These are phyloP conservation scores for Orobanche coerulescens DNA, from an alignment of 257 asterid genomes.

Conservation along the genomic window DNA sequence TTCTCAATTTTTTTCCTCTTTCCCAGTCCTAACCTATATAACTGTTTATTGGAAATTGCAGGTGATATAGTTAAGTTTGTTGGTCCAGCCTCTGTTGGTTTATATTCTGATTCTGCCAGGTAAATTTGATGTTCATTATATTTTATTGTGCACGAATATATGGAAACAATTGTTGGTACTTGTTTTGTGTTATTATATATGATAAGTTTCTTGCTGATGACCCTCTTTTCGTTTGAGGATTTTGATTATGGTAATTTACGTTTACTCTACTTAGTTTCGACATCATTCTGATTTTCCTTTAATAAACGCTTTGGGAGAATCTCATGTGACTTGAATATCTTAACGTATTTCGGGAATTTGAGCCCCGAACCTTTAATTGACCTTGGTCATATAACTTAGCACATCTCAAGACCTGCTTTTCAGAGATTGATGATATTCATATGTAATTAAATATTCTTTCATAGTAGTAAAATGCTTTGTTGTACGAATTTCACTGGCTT, in stretches of 20 bases:
- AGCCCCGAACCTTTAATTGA: not conserved
- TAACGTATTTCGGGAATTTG: slow-evolving; percentile 4
- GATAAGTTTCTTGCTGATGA: not conserved
- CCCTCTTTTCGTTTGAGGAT: not conserved
- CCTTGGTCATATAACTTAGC: not conserved
- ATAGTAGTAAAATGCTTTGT: slow-evolving; percentile 1
- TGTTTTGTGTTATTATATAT: not conserved
- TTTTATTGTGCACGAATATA: slow-evolving; percentile 1
- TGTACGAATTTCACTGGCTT: not conserved
- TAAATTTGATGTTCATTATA: slow-evolving; percentile 21
- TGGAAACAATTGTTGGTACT: not conserved
- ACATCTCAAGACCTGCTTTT: slow-evolving; percentile 7
- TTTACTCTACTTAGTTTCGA: not conserved
- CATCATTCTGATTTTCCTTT: slow-evolving; percentile 7
- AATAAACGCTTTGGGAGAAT: not conserved
- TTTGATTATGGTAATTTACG: not conserved
- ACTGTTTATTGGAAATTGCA: slow-evolving; percentile 25
- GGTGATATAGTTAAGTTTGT: slow-evolving; percentile 82
- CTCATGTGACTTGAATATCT: not conserved
- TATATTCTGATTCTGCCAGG: slow-evolving; percentile 53
- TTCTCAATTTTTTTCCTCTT: slow-evolving; percentile 4
- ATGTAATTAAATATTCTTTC: not conserved
- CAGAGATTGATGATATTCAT: not conserved
- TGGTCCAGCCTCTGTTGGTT: slow-evolving; percentile 54
- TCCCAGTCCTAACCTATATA: slow-evolving; percentile 15